A percentile compares a stretch with the other conserved stretches of the same genome.
Evolutionary conservation across 768 basidiomycete species (phyloP).

Genomic region (Heimioporus sp.): DNA sequence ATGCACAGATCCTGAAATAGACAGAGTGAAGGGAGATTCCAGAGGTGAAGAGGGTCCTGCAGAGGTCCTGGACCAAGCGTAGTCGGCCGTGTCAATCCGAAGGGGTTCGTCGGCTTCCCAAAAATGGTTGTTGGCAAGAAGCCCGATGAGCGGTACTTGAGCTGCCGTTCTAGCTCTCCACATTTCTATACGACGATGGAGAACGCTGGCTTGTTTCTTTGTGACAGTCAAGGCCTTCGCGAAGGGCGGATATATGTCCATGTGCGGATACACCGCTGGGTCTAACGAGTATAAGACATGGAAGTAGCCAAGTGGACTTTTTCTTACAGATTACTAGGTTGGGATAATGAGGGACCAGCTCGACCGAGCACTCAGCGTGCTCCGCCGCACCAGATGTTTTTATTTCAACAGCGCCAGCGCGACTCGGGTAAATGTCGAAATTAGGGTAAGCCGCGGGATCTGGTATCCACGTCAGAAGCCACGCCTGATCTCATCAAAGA

Average conservation of each 20-base stretch:
- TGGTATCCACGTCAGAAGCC: constrained; percentile 26
- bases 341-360: constrained; percentile 30
- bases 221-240: background rate
- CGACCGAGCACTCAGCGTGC: background rate
- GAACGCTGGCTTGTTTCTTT: constrained; percentile 5
- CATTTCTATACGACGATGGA: constrained; percentile 11
- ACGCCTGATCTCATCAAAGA: background rate
- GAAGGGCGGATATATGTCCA: constrained; percentile 18
- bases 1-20: constrained; percentile 51
- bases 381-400: background rate
- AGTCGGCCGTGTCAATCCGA: constrained; percentile 62
- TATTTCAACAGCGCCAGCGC: background rate
- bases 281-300: constrained; percentile 17
- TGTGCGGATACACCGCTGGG: constrained; percentile 20
- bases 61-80: constrained; percentile 68
- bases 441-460: constrained; percentile 42
- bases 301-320: background rate
- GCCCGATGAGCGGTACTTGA: constrained; percentile 19
- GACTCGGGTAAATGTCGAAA: constrained; percentile 38
- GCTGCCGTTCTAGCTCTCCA: constrained; percentile 18
- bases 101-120: constrained; percentile 32
- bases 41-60: constrained; percentile 52
- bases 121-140: constrained; percentile 14
- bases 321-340: constrained; percentile 36
- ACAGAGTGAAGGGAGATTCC: constrained; percentile 38